These are phyloP conservation scores for Skeletonema menzelii DNA, from an alignment of 108 stramenopile genomes.

Conservation along the genomic window DNA sequence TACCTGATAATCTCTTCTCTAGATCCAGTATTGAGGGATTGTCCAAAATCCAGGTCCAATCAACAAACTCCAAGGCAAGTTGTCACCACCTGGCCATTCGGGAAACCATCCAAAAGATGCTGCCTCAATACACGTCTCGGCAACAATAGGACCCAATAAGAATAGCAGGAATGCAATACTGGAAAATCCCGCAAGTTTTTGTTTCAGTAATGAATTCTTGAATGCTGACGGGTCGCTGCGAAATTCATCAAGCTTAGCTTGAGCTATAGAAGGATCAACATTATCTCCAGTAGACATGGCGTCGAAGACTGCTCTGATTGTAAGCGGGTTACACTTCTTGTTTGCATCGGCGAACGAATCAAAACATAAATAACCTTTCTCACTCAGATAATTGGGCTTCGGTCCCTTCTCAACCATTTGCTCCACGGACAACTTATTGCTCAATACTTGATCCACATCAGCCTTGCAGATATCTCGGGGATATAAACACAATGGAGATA, in stretches of 20 bases:
- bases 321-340: conserved; percentile 59
- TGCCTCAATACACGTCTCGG: conserved; percentile 47
- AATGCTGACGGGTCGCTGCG: conserved; percentile 40
- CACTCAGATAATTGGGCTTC: conserved; percentile 58
- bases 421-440: conserved; percentile 60
- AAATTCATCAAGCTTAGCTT: conserved; percentile 58
- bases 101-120: conserved; percentile 38
- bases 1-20: background rate
- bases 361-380: conserved; percentile 68
- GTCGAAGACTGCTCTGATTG: conserved; percentile 79
- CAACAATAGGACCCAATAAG: conserved; percentile 62
- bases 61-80: conserved; percentile 44
- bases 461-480: conserved; percentile 62
- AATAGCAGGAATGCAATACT: conserved; percentile 61
- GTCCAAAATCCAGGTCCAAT: conserved; percentile 43
- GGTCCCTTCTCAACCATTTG: conserved; percentile 64
- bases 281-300: conserved; percentile 53
- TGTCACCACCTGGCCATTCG: conserved; percentile 43
- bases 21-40: conserved; percentile 47
- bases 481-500: conserved; percentile 64
- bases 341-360: conserved; percentile 58
- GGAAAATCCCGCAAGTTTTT: conserved; percentile 56
- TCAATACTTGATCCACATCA: conserved; percentile 60
- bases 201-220: conserved; percentile 48
- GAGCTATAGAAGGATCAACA: conserved; percentile 57